Evolutionary conservation across 2,329 filamentous ascomycete species (phyloP).

Genomic region (Colletotrichum chrysophilum): DNA sequence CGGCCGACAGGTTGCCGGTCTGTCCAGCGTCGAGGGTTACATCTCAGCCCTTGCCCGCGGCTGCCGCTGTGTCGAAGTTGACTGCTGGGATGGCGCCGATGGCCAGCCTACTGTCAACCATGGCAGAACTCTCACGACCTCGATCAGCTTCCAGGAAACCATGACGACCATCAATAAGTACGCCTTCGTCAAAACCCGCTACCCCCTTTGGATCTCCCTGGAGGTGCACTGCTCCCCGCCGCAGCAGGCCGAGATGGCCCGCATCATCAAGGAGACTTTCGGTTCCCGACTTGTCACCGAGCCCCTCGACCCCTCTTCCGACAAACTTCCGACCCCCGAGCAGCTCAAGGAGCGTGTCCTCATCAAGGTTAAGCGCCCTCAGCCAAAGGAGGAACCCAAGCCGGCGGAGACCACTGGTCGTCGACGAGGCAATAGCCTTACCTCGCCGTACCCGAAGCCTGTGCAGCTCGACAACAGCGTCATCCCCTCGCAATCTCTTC

Average conservation of each 20-base stretch:
- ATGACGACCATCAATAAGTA: constrained; percentile 95
- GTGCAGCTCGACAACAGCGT: constrained; percentile 61
- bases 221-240: constrained; percentile 89
- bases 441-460: constrained; percentile 75
- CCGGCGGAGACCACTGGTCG: constrained; percentile 45
- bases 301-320: constrained; percentile 71
- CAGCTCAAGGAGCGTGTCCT: constrained; percentile 84
- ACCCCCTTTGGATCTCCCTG: constrained; percentile 91
- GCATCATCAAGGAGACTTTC: constrained; percentile 86
- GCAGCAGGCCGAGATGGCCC: constrained; percentile 88
- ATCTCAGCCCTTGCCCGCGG: constrained; percentile 86
- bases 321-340: constrained; percentile 81
- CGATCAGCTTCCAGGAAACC: constrained; percentile 88
- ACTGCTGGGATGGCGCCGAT: constrained; percentile 95
- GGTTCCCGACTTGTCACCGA: constrained; percentile 79
- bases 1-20: constrained; percentile 86
- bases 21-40: constrained; percentile 94
- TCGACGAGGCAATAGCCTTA: constrained; percentile 72
- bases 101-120: constrained; percentile 90
- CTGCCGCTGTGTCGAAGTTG: constrained; percentile 95
- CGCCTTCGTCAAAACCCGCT: constrained; percentile 85
- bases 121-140: constrained; percentile 85
- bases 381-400: constrained; percentile 44
- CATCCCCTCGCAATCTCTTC: constrained; percentile 56
- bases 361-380: constrained; percentile 87